Conservation (phyloP, 2,329 filamentous ascomycete species). For the Phyllosticta capitalensis region DNA sequence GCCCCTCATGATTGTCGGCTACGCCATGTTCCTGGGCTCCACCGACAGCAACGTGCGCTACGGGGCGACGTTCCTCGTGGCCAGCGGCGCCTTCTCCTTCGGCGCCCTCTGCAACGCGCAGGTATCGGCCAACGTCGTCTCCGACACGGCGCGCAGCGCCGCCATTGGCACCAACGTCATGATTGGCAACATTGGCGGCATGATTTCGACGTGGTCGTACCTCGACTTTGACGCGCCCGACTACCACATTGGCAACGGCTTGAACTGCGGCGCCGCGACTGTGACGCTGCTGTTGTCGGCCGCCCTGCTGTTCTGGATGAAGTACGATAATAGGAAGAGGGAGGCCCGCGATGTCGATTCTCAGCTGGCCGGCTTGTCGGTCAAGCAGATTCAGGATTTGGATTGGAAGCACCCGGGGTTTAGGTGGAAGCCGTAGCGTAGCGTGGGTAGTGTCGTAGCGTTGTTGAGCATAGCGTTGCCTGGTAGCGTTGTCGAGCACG, state of each 20-base stretch:
- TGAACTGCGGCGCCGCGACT: constrained; percentile 57
- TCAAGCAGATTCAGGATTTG: constrained; percentile 47
- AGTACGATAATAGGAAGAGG: constrained; percentile 50
- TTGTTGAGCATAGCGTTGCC: too few relatives aligned
- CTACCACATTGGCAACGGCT: constrained; percentile 60
- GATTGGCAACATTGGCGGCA: constrained; percentile 62
- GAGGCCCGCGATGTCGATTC: constrained; percentile 46
- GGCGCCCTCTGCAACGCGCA: constrained; percentile 59
- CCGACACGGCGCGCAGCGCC: constrained; percentile 57
- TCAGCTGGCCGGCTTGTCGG: constrained; percentile 45
- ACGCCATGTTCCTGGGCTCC: constrained; percentile 59
- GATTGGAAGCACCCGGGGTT: constrained; percentile 60
- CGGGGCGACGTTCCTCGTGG: constrained; percentile 61
- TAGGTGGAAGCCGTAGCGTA: constrained; percentile 42
- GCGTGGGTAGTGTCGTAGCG: too few relatives aligned
- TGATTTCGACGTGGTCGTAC: constrained; percentile 58
- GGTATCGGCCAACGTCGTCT: constrained; percentile 60
- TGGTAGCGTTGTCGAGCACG: too few relatives aligned
- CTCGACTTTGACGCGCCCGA: constrained; percentile 53
- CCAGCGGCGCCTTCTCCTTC: constrained; percentile 52
- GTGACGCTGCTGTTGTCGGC: constrained; percentile 45
- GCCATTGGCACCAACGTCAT: constrained; percentile 61
- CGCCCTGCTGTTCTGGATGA: constrained; percentile 50
- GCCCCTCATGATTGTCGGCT: constrained; percentile 58
- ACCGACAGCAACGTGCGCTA: constrained; percentile 46